phyloP scores from a whole-genome alignment of 2,329 filamentous ascomycete species.

The Trichoderma sp. region DNA sequence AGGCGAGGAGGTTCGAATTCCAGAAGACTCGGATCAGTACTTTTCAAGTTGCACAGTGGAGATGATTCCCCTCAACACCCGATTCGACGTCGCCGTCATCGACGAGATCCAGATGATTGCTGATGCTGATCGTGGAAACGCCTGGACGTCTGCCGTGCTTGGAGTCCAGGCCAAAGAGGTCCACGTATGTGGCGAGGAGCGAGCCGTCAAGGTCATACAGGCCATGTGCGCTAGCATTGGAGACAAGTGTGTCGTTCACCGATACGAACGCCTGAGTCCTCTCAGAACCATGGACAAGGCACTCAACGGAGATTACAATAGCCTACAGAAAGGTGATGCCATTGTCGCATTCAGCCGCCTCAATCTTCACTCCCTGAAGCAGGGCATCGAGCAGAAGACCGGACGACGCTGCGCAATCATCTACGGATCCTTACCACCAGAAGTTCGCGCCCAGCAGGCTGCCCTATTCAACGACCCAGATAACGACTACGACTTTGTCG shows the following conservation, averaged over 20 bases:
- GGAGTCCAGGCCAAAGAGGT: constrained; percentile 85
- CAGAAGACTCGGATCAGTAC: constrained; percentile 54
- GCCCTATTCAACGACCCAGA: constrained; percentile 90
- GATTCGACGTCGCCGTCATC: constrained; percentile 86
- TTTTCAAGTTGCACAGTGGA: constrained; percentile 92
- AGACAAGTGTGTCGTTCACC: constrained; percentile 77
- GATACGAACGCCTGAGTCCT: constrained; percentile 79
- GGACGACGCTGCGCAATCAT: constrained; percentile 84
- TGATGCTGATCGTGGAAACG: constrained; percentile 77
- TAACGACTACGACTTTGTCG: constrained; percentile 92
- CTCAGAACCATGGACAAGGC: constrained; percentile 64
- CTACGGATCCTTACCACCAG: constrained; percentile 87
- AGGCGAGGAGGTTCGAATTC: constrained; percentile 80
- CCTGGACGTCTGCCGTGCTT: constrained; percentile 88
- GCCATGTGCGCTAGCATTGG: constrained; percentile 75
- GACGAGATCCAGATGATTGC: constrained; percentile 99
- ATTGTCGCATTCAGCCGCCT: constrained; percentile 84
- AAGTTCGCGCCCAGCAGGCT: constrained; percentile 89
- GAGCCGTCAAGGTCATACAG: constrained; percentile 75
- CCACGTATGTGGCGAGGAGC: constrained; percentile 88
- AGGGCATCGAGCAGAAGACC: constrained; percentile 71
- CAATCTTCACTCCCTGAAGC: constrained; percentile 76
- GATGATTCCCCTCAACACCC: constrained; percentile 62
- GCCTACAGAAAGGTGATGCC: constrained; percentile 84
- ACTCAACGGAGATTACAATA: constrained; percentile 60